phyloP scores from a whole-genome alignment of 2,329 filamentous ascomycete genomes.

The Leptographium lundbergii region DNA sequence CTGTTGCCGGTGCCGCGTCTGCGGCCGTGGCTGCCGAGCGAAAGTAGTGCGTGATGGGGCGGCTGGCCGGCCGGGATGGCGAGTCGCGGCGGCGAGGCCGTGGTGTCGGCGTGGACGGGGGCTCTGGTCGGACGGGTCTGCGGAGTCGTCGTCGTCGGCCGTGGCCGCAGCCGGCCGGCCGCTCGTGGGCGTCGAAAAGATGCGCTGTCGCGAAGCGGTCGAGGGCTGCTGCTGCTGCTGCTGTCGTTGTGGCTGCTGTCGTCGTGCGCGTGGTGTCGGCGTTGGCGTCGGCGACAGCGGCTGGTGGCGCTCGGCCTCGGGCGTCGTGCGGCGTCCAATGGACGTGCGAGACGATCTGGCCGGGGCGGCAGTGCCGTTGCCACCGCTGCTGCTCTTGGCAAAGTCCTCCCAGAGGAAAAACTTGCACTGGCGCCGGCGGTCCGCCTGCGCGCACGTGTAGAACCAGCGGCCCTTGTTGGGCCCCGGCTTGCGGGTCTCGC shows the following conservation, averaged over 20 bases:
- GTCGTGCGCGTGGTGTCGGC: too few relatives aligned
- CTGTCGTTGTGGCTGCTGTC: too few relatives aligned
- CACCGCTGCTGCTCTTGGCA: conserved; percentile 14
- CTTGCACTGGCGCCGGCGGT: conserved; percentile 20
- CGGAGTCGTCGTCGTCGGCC: not conserved
- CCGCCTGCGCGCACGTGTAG: conserved; percentile 24
- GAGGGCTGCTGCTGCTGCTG: too few relatives aligned
- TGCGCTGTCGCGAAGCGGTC: conserved; percentile 3
- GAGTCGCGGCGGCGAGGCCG: not conserved
- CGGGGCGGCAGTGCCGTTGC: not conserved
- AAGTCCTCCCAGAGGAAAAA: conserved; percentile 34
- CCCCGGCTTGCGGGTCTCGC: conserved; percentile 24
- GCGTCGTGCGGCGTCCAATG: conserved; percentile 11
- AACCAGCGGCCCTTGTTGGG: conserved; percentile 29
- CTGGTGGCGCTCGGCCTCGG: conserved; percentile 5
- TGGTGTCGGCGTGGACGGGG: not conserved
- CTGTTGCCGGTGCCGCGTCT: not conserved
- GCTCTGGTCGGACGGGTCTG: too few relatives aligned
- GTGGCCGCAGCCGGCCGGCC: not conserved
- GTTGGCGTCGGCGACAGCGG: not conserved
- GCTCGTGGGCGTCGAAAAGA: conserved; percentile 5
- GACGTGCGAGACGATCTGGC: conserved; percentile 7
- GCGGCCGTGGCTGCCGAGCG: not conserved
- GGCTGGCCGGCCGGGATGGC: not conserved
- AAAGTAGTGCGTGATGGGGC: conserved; percentile 10